These are phyloP conservation scores for Jatropha podagrica DNA, from an alignment of 441 rosid species.

Conservation along the genomic window DNA sequence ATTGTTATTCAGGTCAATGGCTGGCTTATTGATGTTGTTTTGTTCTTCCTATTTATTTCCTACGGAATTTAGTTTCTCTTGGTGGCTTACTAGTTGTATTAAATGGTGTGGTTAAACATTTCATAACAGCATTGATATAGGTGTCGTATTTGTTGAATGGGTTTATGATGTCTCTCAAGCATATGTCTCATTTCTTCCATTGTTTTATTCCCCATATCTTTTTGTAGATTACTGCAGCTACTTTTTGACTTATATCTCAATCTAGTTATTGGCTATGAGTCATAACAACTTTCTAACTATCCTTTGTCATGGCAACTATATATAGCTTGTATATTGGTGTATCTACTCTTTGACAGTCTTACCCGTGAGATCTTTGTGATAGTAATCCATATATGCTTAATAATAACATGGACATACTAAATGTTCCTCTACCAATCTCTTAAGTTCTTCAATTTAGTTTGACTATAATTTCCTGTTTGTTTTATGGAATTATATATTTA, in stretches of 20 bases:
- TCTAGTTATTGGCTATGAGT: background rate
- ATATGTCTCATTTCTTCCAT: background rate
- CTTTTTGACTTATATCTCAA: background rate
- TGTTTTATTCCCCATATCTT: background rate
- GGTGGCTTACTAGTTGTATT: background rate
- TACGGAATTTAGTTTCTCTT: background rate
- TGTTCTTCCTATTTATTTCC: background rate
- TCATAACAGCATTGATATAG: background rate
- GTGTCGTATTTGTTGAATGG: background rate
- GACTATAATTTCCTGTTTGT: background rate
- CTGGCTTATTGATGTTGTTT: slow-evolving; percentile 11
- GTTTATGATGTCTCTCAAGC: background rate
- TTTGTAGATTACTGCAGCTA: background rate
- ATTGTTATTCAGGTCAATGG: slow-evolving; percentile 1
- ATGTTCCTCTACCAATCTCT: background rate
- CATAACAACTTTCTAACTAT: background rate
- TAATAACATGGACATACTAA: background rate
- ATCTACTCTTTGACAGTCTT: background rate
- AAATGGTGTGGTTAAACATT: background rate
- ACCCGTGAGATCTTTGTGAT: background rate
- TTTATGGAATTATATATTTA: background rate
- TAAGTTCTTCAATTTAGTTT: background rate
- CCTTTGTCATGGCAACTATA: background rate
- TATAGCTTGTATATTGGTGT: background rate
- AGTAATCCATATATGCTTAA: background rate